Base-by-base conservation (phyloP, 2,329 filamentous ascomycete species). In the Pestalotiopsis sp. region DNA sequence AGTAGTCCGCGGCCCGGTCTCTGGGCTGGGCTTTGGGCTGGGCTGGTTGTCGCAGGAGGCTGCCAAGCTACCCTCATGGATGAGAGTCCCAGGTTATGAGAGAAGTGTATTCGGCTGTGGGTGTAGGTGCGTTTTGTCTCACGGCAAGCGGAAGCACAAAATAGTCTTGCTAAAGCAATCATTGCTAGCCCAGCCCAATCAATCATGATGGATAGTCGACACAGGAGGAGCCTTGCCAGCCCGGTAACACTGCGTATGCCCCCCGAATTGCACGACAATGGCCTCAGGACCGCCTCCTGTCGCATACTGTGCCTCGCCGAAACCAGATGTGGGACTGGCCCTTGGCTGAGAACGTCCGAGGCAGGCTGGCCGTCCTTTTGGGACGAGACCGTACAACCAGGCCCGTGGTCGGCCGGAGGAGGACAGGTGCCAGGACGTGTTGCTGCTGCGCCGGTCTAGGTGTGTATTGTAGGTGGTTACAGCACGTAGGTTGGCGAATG, bases 101-200 rank as follows among this genome's bases (percentile, higher is more conserved):
- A 65, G 14, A 49, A 12, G 45, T 20, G 23, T 58, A 36, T n/a
- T 20, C 27, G 20, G 13, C 52, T 49, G 66, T 64, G 62, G 65
- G 65, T 67, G 60, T 62, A 67, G 64, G 52, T 67, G 64, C 65
- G 45, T 49, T 36, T 36, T 67, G 69, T 68, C 68, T 59, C 38
- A 67, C 58, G 65, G 61, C 59, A 68, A 70, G 67, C 69, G 65
- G 69, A 57, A 67, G 69, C 59, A 67, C 69, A 25, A 65, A 23
- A 39, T 36, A 20, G 31, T 36, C 31, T 23, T 27, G 61, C 56
- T 64, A 61, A 66, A 68, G 67, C 67, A 69, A 70, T 69, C 67
- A 65, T 52, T n/a, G 45, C 45, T n/a, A 59, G 45, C 5, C 31
- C 25, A 49, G 59, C 36, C 69, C 67, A 69, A 67, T 67, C 67